Conservation (phyloP, 2,329 filamentous ascomycete genomes). For the Fusarium oligoseptatum region DNA sequence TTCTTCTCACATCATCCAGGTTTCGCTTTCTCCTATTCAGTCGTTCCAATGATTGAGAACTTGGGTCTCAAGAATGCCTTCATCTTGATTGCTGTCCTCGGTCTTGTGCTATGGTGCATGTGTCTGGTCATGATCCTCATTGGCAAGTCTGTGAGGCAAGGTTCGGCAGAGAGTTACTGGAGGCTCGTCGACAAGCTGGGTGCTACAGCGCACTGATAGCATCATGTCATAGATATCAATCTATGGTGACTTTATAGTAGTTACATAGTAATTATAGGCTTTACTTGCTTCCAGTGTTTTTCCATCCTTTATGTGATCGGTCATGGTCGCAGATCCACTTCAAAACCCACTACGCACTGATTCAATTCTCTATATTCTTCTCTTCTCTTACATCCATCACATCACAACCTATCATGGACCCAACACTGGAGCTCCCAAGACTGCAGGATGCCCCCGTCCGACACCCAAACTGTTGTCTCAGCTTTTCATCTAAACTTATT, state of each 20-base stretch:
- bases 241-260: neutral
- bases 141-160: neutral
- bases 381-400: neutral
- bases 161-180: neutral
- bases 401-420: neutral
- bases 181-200: neutral
- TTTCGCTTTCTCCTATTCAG: neutral
- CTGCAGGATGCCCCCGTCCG: slow-evolving; percentile 32
- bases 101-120: neutral
- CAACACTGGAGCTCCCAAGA: slow-evolving; percentile 5
- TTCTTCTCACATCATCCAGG: neutral
- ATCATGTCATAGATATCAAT: neutral
- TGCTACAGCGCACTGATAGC: neutral
- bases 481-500: slow-evolving; percentile 45
- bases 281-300: neutral
- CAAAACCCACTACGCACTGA: neutral
- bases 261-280: neutral
- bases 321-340: neutral
- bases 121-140: neutral
- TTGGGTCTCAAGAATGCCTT: neutral
- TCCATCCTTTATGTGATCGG: neutral
- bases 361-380: neutral
- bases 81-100: neutral
- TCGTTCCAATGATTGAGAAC: neutral
- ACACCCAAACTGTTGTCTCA: slow-evolving; percentile 48